These are phyloP conservation scores for Mortierella alpina DNA, from an alignment of 192 early-diverging fungal genomes.

Conservation along the genomic window DNA sequence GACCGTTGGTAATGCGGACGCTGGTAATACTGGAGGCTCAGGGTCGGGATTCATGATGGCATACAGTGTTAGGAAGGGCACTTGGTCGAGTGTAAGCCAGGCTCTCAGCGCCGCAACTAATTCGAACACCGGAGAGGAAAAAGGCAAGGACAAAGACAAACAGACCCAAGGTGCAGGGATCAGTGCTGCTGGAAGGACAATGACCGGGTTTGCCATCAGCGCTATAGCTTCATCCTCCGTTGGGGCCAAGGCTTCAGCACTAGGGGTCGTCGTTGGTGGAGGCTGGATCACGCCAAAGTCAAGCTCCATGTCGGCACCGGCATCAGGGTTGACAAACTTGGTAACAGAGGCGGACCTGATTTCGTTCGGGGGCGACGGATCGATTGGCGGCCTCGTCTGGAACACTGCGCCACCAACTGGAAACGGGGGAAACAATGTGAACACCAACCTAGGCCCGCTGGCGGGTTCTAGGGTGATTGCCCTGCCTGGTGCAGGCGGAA, in stretches of 20 bases:
- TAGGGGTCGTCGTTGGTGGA: slow-evolving; percentile 38
- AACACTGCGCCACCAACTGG: slow-evolving; percentile 9
- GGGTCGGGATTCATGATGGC: slow-evolving; percentile 33
- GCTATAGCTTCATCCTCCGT: not conserved
- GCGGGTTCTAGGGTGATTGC: slow-evolving; percentile 25
- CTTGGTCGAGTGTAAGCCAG: slow-evolving; percentile 16
- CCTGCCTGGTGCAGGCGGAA: slow-evolving; percentile 5
- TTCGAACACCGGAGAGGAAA: not conserved
- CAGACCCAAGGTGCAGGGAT: not conserved
- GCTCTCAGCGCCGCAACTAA: slow-evolving; percentile 24
- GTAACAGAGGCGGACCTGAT: slow-evolving; percentile 27
- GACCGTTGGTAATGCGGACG: slow-evolving; percentile 37
- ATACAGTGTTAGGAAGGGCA: slow-evolving; percentile 34
- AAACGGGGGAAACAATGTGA: slow-evolving; percentile 17
- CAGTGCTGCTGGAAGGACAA: slow-evolving; percentile 31
- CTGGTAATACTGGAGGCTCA: not conserved
- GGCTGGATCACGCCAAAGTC: slow-evolving; percentile 32
- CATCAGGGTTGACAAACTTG: slow-evolving; percentile 14
- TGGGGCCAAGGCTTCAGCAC: not conserved
- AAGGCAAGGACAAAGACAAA: slow-evolving; percentile 5
- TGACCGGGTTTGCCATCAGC: slow-evolving; percentile 22
- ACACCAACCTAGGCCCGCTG: slow-evolving; percentile 23
- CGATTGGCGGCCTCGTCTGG: slow-evolving; percentile 17
- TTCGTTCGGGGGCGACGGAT: not conserved
- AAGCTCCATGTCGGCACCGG: slow-evolving; percentile 9